Percentiles rank a stretch among this genome's conserved stretches.
Evolutionary conservation across 768 basidiomycete genomes (phyloP).

Genomic region (Pisolithus sp.): DNA sequence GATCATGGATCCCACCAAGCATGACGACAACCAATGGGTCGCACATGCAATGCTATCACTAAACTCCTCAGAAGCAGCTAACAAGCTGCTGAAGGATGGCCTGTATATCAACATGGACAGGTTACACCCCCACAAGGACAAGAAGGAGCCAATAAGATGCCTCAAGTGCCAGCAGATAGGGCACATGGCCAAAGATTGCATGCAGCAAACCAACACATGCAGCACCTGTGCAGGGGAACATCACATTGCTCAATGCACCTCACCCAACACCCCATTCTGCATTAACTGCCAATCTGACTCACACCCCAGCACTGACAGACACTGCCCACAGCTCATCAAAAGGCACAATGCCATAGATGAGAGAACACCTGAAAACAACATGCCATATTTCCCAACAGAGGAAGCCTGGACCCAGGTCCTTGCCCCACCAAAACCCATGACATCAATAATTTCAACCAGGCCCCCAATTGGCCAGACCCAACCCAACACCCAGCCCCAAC

Average conservation of each 20-base stretch:
- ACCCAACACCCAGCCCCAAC: not conserved
- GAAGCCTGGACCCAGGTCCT: constrained; percentile 8
- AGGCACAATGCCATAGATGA: too few relatives aligned
- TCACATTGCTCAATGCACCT: not conserved
- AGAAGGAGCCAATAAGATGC: too few relatives aligned
- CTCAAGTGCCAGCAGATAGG: not conserved
- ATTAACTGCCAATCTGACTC: too few relatives aligned
- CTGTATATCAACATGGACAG: too few relatives aligned
- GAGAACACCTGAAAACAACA: too few relatives aligned
- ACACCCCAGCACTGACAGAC: too few relatives aligned
- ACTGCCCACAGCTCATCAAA: not conserved
- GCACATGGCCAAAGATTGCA: constrained; percentile 2
- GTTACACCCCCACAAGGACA: too few relatives aligned
- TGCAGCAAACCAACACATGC: not conserved
- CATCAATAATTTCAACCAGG: not conserved
- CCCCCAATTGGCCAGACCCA: not conserved
- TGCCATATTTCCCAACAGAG: not conserved
- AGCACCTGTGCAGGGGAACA: not conserved
- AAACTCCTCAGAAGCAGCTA: too few relatives aligned
- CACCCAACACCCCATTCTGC: too few relatives aligned
- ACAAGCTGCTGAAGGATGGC: too few relatives aligned
- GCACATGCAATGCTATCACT: constrained; percentile 14
- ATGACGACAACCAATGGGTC: constrained; percentile 9
- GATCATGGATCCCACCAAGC: constrained; percentile 19
- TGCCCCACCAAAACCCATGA: not conserved